phyloP scores from a whole-genome alignment of 352 stramenopile genomes.

The Pythium dissotocum region DNA sequence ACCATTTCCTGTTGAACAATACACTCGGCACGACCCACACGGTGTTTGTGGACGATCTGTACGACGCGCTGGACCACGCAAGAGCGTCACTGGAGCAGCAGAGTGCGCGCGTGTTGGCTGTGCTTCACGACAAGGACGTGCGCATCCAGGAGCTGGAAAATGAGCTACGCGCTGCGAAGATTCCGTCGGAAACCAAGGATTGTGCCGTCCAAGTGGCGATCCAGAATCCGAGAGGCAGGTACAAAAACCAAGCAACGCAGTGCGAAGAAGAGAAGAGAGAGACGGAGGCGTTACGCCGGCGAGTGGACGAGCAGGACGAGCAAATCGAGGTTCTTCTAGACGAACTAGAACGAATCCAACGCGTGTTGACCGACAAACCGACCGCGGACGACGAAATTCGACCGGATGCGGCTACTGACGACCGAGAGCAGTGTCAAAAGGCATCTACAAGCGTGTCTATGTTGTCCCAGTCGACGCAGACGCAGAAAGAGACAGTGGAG shows the following conservation, averaged over 20 bases:
- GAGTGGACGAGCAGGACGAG: conserved; percentile 26
- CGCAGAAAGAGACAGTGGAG: neutral
- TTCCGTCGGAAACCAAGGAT: neutral
- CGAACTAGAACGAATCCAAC: conserved; percentile 29
- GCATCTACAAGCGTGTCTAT: neutral
- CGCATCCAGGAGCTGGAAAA: conserved; percentile 25
- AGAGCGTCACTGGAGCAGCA: conserved; percentile 23
- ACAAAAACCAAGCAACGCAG: conserved; percentile 7
- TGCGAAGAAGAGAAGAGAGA: neutral
- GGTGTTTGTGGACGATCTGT: conserved; percentile 26
- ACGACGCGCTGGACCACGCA: conserved; percentile 15
- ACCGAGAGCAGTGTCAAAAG: neutral
- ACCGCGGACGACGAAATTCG: neutral
- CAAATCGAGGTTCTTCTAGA: conserved; percentile 39
- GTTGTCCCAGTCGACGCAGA: conserved; percentile 8
- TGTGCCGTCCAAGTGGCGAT: neutral
- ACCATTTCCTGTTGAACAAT: conserved; percentile 23
- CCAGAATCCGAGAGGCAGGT: neutral
- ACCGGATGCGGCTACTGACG: neutral
- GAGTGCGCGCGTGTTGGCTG: conserved; percentile 27
- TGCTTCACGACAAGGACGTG: conserved; percentile 34
- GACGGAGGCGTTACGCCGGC: neutral
- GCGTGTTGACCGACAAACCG: conserved; percentile 3
- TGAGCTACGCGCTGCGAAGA: neutral
- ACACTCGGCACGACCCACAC: conserved; percentile 16